Evolutionary conservation across 225 moss, liverwort and hornwort genomes (phyloP), one percentile per base, ranked within the genome.

Genomic region (Polytrichum commune): DNA sequence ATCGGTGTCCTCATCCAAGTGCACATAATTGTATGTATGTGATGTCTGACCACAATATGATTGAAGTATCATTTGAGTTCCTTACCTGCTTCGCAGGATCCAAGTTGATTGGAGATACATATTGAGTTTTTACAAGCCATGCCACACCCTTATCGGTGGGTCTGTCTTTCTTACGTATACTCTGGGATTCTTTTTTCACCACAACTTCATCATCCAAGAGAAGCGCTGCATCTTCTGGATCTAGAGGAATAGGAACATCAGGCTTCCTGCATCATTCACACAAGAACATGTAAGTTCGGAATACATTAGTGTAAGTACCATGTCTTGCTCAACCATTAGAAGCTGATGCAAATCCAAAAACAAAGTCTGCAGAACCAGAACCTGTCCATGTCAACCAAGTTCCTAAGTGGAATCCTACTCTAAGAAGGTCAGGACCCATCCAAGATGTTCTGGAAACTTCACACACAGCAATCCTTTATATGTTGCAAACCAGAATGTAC

Each of bases 41-140:
- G 57, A 56, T 67, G n/a, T 64, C 72, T n/a, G 5, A 23, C 63
- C 30, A 64, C 64, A 20, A 29, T n/a, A 38, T 38, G 3, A 22
- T 23, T 6, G 7, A 19, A 23, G 22, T 7, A 29, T 56, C 46
- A 16, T 46, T 46, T 46, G 55, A 71, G 54, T 1, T 66, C 69
- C 83, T 72, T 72, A 98, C 98, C 93, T 95, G 98, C 73, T 98
- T 98, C 20, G 98, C 98, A 63, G 95, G 95, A 82, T 98, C 98
- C 63, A 98, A 90, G 70, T 90, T 98, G 78, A 98, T 83, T 46
- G 98, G 98, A 69, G 98, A 98, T 53, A 98, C 95, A 67, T 98
- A 98, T 78, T 98, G 98, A 60, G 98, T 98, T 83, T 98, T 98
- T 54, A 98, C 98, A 66, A 98, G 92, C 98, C 98, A 98, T 53